These are phyloP conservation scores for Calocera viscosa DNA, from an alignment of 768 basidiomycete species.

Conservation along the genomic window DNA sequence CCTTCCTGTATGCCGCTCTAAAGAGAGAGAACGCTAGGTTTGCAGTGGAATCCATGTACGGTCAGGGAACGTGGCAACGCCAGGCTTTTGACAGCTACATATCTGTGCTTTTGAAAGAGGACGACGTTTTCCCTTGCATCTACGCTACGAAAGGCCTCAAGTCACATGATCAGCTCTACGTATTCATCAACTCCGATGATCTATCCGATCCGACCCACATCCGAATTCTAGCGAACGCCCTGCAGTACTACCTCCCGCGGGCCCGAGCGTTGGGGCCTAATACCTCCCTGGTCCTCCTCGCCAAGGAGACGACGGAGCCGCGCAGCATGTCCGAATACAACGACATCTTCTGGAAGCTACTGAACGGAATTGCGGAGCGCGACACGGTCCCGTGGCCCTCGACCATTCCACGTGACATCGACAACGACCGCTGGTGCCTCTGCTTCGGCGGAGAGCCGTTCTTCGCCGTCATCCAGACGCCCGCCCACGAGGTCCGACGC, in stretches of 20 bases:
- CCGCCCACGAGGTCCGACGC: neutral
- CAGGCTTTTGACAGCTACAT: neutral
- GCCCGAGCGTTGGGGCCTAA: neutral
- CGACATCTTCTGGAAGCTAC: neutral
- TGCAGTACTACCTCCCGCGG: neutral
- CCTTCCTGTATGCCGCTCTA: neutral
- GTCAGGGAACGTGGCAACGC: neutral
- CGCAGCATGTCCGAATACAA: constrained; percentile 4
- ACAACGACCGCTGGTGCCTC: neutral
- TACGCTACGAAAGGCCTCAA: constrained; percentile 2
- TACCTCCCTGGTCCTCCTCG: neutral
- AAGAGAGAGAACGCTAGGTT: neutral
- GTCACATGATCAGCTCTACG: neutral
- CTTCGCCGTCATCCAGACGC: neutral
- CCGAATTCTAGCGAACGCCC: neutral
- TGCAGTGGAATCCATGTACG: neutral
- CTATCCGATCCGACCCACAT: neutral
- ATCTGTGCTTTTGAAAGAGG: neutral
- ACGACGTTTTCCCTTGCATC: neutral
- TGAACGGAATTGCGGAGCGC: neutral
- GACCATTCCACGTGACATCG: neutral
- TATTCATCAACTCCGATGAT: neutral
- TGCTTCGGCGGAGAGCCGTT: constrained; percentile 1
- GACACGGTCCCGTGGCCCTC: neutral
- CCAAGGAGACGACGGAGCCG: neutral